These are phyloP conservation scores for Lyophyllum semitale DNA, from an alignment of 768 basidiomycete species.

Conservation along the genomic window DNA sequence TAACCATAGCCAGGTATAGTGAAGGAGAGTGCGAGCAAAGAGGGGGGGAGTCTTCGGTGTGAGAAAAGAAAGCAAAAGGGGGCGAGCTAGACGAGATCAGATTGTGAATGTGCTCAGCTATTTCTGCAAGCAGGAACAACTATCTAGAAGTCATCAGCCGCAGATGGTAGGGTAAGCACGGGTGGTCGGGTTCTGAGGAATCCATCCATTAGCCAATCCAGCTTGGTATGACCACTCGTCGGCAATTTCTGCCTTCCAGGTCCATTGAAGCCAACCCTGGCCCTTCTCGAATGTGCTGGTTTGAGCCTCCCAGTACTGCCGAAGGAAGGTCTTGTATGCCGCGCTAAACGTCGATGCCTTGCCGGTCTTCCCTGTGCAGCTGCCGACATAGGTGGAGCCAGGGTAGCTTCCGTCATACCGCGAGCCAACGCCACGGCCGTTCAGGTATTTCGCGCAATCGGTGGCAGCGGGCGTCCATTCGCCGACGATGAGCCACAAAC, in stretches of 20 bases:
- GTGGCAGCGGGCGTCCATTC: slow-evolving; percentile 84
- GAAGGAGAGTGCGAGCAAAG: too few relatives aligned
- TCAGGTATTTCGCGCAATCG: slow-evolving; percentile 81
- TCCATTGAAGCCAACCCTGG: slow-evolving; percentile 81
- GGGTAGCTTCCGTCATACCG: slow-evolving; percentile 64
- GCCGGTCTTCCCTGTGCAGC: slow-evolving; percentile 75
- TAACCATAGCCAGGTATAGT: not conserved
- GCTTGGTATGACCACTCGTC: slow-evolving; percentile 92
- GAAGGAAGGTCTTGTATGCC: slow-evolving; percentile 78
- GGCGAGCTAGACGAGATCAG: too few relatives aligned
- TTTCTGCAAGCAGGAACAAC: too few relatives aligned
- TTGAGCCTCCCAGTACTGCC: slow-evolving; percentile 86
- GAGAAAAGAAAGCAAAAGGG: too few relatives aligned
- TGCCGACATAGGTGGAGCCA: slow-evolving; percentile 71
- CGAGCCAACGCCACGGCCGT: slow-evolving; percentile 75
- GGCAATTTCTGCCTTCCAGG: slow-evolving; percentile 81
- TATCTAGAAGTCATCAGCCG: slow-evolving; percentile 31
- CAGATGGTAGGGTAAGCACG: slow-evolving; percentile 67
- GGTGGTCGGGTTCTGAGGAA: slow-evolving; percentile 59
- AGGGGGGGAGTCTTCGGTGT: too few relatives aligned
- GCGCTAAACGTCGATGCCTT: slow-evolving; percentile 72
- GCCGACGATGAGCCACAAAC: slow-evolving; percentile 83
- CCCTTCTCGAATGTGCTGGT: slow-evolving; percentile 68
- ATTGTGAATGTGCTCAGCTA: too few relatives aligned
- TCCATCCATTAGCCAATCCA: slow-evolving; percentile 81